Base-by-base conservation (phyloP, 352 stramenopile species). In the Globisporangium radiosum region DNA sequence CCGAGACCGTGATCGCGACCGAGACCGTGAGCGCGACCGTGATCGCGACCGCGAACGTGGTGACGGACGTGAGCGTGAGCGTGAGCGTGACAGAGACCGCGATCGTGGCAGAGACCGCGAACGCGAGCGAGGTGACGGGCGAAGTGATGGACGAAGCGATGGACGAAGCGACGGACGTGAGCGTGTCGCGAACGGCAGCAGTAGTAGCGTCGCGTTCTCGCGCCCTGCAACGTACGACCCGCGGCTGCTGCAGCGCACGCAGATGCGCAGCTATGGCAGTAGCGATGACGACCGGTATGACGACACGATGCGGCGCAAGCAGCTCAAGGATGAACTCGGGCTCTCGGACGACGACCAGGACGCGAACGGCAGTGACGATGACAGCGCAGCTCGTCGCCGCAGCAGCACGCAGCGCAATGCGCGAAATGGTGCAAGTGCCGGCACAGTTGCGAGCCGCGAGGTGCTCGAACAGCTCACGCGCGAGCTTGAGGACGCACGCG, bases 211-310 rank as follows among this genome's bases (percentile, higher is more conserved):
- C 15, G 73, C 78, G 6, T 93, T 94, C 59, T 93, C 83, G n/a
- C 78, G 85, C 4, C 83, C 81, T 25, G 81, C 81, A 25, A 93
- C 83, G 56, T 95, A 95, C 61, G 85, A 92, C 40, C 81, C 80
- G n/a, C 71, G 71, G 0, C 72, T 93, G 14, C 81, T 79, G 2
- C 80, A 88, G 54, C 70, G 78, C 48, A 80, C 79, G 1, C 74
- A 88, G 33, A 60, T 60, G 48, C 60, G 66, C 10, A 65, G 66
- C 51, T 72, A 72, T 25, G 77, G 85, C 42, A 73, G 76, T 11
- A 66, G 84, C 37, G 71, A 86, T 38, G 67, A 77, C 8, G 59
- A 62, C 33, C 68, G 64, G 14, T 72, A 78, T 0, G 74, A 81
- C 25, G 67, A 81, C 40, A 64, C 66, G 25, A 56, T 72, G n/a